Base-by-base conservation (phyloP, 257 asterid species). In the Solanum megistacrolobum region DNA sequence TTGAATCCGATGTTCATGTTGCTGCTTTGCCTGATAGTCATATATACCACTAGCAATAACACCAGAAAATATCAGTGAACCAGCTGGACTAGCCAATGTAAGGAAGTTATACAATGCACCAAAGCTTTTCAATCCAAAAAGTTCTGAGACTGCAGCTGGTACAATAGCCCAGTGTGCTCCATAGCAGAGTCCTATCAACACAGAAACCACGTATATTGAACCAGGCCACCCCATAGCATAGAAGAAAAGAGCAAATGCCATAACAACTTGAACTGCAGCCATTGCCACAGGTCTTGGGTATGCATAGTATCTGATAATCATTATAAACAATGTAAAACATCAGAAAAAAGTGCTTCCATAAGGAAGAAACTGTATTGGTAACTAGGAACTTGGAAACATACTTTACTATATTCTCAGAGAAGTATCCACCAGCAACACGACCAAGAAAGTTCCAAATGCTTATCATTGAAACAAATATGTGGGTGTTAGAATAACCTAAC, bases 21-120 rank as follows among this genome's bases (percentile, higher is more conserved):
- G 99, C 76, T 93, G 92, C 91, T 92, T 98, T 25, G 98, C 98
- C 84, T 96, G 96, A 11, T 91, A 89, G 88, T 95, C 99, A 62
- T 95, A 96, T 83, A 96, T 94, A 89, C 95, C 93, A 83, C 98
- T 95, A 10, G 98, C 98, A 46, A 96, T 92, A 43, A 95, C 88
- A 66, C 98, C 98, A 3, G 98, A 95, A 89, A 96, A 94, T 68
- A 96, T 82, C 76, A 96, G 87, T 5, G 99, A 95, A 86, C 98
- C 98, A 2, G 95, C 95, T 2, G 99, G 98, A 89, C 94, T 94
- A 23, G 98, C 98, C 79, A 95, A 83, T 4, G 98, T 95, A 29
- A 96, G 94, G 88, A 95, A 96, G 91, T 94, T 95, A 91, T 96
- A 96, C 62, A 96, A 65, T 7, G 96, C 93, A 1, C 93, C 91